A percentile compares a stretch with the other conserved stretches of the same genome.
Conservation (phyloP, 2,329 filamentous ascomycete genomes). For the Aspergillus glaucus region DNA sequence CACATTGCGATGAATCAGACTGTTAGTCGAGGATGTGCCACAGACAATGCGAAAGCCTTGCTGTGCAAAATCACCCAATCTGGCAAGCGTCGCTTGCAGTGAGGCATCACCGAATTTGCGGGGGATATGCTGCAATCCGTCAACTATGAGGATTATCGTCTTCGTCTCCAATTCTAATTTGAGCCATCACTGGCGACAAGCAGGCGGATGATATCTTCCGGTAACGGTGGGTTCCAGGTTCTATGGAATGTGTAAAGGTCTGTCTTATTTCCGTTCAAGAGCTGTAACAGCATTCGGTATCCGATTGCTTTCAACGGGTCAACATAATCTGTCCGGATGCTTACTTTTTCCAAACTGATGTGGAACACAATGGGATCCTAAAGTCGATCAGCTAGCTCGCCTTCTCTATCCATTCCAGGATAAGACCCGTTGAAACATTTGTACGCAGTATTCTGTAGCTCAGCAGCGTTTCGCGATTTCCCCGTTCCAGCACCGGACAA, state of each 20-base stretch:
- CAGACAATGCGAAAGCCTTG: background rate
- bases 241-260: background rate
- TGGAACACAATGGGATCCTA: background rate
- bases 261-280: background rate
- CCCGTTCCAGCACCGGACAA: background rate
- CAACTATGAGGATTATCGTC: background rate
- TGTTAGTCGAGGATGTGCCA: background rate
- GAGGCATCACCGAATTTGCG: background rate
- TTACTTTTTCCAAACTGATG: background rate
- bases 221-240: background rate
- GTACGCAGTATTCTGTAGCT: background rate
- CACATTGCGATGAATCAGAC: background rate
- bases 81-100: background rate
- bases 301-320: background rate
- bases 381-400: background rate
- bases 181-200: background rate
- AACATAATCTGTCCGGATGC: background rate
- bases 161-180: background rate
- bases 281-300: background rate
- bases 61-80: background rate
- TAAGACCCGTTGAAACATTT: background rate
- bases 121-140: background rate
- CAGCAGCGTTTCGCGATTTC: background rate
- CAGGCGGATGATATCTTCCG: background rate
- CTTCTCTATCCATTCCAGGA: background rate